Percentiles rank a stretch among this genome's conserved stretches.
phyloP scores from a whole-genome alignment of 2,329 filamentous ascomycete species.

The Alternaria solani region DNA sequence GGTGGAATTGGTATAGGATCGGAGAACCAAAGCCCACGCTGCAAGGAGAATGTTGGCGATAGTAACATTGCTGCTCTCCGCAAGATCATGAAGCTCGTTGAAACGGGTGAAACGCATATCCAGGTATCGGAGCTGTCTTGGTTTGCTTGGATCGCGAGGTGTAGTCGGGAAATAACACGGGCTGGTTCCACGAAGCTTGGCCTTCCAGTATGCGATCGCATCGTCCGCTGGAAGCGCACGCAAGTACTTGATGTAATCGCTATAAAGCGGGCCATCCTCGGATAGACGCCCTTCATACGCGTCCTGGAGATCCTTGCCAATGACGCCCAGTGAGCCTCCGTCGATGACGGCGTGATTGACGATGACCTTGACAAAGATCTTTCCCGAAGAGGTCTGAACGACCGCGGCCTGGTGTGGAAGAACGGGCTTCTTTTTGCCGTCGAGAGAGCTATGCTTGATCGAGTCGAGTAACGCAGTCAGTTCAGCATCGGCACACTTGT shows the following conservation, averaged over 20 bases:
- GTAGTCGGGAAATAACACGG: conserved; percentile 46
- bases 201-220: conserved; percentile 44
- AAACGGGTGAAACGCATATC: conserved; percentile 42
- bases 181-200: conserved; percentile 38
- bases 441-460: conserved; percentile 37
- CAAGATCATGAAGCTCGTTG: conserved; percentile 39
- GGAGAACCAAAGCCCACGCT: conserved; percentile 44
- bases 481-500: conserved; percentile 36
- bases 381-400: conserved; percentile 37
- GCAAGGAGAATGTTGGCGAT: conserved; percentile 46
- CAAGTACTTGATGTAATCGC: conserved; percentile 48
- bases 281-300: conserved; percentile 41
- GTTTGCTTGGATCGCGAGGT: conserved; percentile 31
- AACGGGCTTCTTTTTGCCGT: conserved; percentile 40
- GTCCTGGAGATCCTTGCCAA: conserved; percentile 41
- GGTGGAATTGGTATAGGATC: conserved; percentile 38
- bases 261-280: conserved; percentile 41
- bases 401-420: conserved; percentile 47
- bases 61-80: conserved; percentile 37
- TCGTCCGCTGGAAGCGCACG: conserved; percentile 27
- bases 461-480: conserved; percentile 31
- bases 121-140: conserved; percentile 37
- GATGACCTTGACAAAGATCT: conserved; percentile 44
- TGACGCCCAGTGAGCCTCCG: conserved; percentile 42
- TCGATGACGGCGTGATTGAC: conserved; percentile 49